phyloP scores from a whole-genome alignment of 179 eudicot species.

The Spergularia azorica region DNA sequence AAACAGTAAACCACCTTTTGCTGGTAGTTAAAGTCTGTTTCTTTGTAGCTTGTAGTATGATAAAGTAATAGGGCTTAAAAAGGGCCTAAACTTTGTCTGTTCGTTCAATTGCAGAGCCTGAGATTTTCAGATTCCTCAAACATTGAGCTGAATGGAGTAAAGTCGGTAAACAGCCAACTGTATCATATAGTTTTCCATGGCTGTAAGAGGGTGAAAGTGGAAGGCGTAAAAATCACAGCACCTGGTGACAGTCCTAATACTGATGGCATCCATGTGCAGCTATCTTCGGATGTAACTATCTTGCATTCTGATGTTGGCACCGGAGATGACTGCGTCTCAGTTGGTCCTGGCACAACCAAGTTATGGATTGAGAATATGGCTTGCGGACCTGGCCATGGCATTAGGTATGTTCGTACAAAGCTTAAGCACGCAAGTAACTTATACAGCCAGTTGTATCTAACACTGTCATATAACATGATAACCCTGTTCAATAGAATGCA shows the following conservation, averaged over 20 bases:
- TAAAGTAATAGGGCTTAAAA: too few species aligned
- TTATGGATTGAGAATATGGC: slow-evolving; percentile 42
- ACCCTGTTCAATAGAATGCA: too few species aligned
- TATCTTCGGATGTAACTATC: slow-evolving; percentile 42
- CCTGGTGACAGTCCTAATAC: slow-evolving; percentile 64
- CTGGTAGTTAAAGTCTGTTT: not conserved
- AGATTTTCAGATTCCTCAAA: slow-evolving; percentile 33
- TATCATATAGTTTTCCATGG: slow-evolving; percentile 35
- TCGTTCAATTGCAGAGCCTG: slow-evolving; percentile 22
- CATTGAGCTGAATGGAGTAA: slow-evolving; percentile 32
- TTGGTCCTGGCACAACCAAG: slow-evolving; percentile 41
- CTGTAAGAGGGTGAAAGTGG: slow-evolving; percentile 34
- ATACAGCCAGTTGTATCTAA: too few species aligned
- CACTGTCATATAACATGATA: too few species aligned
- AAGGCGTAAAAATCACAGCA: slow-evolving; percentile 32
- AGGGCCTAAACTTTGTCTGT: too few species aligned
- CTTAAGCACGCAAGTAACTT: too few species aligned
- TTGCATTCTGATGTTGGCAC: slow-evolving; percentile 25
- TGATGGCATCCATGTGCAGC: slow-evolving; percentile 45
- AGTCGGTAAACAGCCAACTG: slow-evolving; percentile 35
- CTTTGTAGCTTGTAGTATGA: too few species aligned
- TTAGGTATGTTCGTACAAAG: slow-evolving; percentile 34
- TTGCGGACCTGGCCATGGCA: slow-evolving; percentile 82
- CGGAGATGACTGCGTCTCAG: slow-evolving; percentile 38
- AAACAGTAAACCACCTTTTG: not conserved